These are phyloP conservation scores for Stevia rebaudiana DNA, from an alignment of 140 eudicot species.

Conservation along the genomic window DNA sequence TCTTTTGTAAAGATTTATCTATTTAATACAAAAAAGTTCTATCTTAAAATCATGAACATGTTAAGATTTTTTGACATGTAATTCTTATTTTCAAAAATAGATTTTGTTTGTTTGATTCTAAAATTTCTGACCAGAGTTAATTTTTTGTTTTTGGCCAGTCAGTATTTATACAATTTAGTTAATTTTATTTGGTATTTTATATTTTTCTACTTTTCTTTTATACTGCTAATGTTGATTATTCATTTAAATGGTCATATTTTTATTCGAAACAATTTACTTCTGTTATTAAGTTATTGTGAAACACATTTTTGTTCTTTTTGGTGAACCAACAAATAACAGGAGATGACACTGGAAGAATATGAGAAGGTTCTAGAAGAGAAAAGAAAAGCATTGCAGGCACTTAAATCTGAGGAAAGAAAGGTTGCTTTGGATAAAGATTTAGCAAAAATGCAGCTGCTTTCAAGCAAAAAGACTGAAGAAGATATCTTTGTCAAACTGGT, in stretches of 20 bases:
- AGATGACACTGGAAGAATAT: constrained; percentile 91
- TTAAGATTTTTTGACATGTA: no score
- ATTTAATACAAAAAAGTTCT: no score
- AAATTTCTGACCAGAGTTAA: no score
- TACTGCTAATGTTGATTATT: no score
- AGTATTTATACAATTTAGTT: no score
- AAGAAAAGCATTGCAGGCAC: constrained; percentile 57
- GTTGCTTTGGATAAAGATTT: constrained; percentile 31
- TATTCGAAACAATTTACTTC: background rate
- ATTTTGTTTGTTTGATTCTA: no score
- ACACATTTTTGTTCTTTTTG: background rate
- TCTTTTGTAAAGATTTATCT: no score
- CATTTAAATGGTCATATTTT: background rate
- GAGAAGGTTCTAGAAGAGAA: constrained; percentile 82
- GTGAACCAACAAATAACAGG: constrained; percentile 24
- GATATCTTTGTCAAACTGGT: constrained; percentile 33
- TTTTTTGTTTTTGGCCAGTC: no score
- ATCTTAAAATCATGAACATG: no score
- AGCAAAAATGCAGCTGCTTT: constrained; percentile 30
- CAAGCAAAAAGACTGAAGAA: constrained; percentile 30
- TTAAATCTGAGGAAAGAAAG: constrained; percentile 31
- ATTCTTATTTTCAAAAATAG: no score
- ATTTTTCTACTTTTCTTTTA: no score
- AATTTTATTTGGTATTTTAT: no score
- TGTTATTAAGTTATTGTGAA: background rate